A percentile compares a stretch with the other conserved stretches of the same genome.
Conservation (phyloP, 805 yeast species). For the Phaffomyces thermotolerans region DNA sequence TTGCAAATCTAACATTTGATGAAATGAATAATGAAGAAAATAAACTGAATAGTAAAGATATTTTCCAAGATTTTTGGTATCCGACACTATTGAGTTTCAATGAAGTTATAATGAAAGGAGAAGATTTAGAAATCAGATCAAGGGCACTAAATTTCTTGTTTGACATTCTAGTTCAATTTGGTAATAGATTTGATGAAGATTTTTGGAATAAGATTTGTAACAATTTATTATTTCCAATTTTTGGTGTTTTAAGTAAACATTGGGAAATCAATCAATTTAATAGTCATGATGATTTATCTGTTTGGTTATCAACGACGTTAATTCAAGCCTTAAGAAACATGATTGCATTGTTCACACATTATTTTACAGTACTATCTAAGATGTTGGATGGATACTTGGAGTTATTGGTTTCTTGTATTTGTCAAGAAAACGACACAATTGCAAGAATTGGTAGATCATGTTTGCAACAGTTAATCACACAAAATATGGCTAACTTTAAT, state of each 20-base stretch:
- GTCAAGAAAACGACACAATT: slow-evolving; percentile 95
- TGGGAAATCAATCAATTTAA: slow-evolving; percentile 65
- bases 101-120: slow-evolving; percentile 87
- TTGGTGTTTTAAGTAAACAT: slow-evolving; percentile 66
- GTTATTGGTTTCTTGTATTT: slow-evolving; percentile 77
- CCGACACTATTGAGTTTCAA: slow-evolving; percentile 83
- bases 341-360: slow-evolving; percentile 76
- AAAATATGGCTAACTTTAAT: slow-evolving; percentile 60
- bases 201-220: slow-evolving; percentile 83
- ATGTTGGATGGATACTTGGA: slow-evolving; percentile 75
- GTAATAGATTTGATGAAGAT: slow-evolving; percentile 61
- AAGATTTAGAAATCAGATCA: slow-evolving; percentile 89
- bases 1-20: slow-evolving; percentile 40
- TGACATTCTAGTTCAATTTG: slow-evolving; percentile 72
- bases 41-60: slow-evolving; percentile 25
- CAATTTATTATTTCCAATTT: slow-evolving; percentile 82
- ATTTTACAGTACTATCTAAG: slow-evolving; percentile 66
- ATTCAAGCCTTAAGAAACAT: slow-evolving; percentile 90
- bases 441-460: slow-evolving; percentile 93
- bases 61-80: slow-evolving; percentile 64
- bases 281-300: slow-evolving; percentile 78
- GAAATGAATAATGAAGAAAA: slow-evolving; percentile 10
- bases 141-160: slow-evolving; percentile 78
- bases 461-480: slow-evolving; percentile 68
- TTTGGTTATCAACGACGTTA: slow-evolving; percentile 94